Conservation (phyloP, 768 basidiomycete genomes). For the Boletus speciosus region DNA sequence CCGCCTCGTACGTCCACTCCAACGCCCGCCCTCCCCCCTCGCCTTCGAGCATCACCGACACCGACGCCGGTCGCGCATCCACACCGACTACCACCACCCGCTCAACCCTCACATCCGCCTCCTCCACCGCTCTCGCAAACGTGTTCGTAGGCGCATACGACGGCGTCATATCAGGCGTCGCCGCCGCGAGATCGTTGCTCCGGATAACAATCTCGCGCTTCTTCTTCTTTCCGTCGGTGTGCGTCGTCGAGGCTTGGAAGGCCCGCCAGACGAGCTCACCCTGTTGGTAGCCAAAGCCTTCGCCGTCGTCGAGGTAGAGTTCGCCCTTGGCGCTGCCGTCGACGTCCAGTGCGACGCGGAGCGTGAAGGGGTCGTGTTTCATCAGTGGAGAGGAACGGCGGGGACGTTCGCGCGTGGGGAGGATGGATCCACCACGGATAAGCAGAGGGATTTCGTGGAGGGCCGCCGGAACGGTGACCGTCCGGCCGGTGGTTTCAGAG, state of each 20-base stretch:
- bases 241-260: constrained; percentile 55
- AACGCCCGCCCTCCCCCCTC: constrained; percentile 39
- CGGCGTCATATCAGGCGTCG: constrained; percentile 46
- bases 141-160: constrained; percentile 56
- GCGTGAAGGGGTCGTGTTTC: constrained; percentile 90
- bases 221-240: not conserved
- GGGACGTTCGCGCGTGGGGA: constrained; percentile 84
- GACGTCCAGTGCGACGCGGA: constrained; percentile 75
- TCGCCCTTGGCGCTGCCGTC: constrained; percentile 65
- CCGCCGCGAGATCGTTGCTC: constrained; percentile 59
- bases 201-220: constrained; percentile 39
- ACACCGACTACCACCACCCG: constrained; percentile 79
- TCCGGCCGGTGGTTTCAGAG: constrained; percentile 48
- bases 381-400: constrained; percentile 83
- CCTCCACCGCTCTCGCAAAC: constrained; percentile 61
- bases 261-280: constrained; percentile 85
- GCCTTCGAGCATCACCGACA: constrained; percentile 48
- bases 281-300: constrained; percentile 65
- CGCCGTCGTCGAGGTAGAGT: constrained; percentile 94
- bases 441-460: constrained; percentile 81
- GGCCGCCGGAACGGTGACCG: constrained; percentile 74
- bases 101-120: constrained; percentile 67
- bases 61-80: constrained; percentile 50
- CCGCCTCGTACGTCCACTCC: constrained; percentile 65
- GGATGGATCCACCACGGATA: constrained; percentile 86